phyloP scores from a whole-genome alignment of 495 filamentous ascomycete species.

The Podospora comata region DNA sequence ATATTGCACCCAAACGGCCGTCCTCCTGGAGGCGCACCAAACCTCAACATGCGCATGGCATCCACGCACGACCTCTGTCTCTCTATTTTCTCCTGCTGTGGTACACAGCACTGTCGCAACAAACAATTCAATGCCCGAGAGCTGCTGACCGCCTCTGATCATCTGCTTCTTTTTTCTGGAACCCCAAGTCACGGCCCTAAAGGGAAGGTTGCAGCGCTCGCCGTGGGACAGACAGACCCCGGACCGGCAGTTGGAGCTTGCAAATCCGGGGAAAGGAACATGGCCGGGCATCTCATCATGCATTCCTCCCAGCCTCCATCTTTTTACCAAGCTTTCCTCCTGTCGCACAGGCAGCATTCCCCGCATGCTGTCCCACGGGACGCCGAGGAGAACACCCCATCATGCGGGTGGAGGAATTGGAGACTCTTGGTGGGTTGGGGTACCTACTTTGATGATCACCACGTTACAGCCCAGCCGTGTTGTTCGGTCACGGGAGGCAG shows the following conservation, averaged over 20 bases:
- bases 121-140: neutral
- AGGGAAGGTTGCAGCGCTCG: neutral
- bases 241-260: neutral
- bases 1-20: neutral
- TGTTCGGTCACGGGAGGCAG: neutral
- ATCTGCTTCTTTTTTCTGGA: neutral
- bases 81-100: neutral
- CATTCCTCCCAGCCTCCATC: neutral
- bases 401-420: neutral
- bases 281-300: neutral
- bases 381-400: neutral
- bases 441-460: neutral
- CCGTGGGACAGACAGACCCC: neutral
- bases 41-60: slow-evolving; percentile 1
- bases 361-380: slow-evolving; percentile 1
- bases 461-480: slow-evolving; percentile 3
- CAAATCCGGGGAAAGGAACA: neutral
- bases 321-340: neutral
- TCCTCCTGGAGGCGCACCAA: neutral
- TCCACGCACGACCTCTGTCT: neutral
- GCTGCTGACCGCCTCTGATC: slow-evolving; percentile 4
- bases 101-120: neutral
- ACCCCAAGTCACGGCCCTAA: neutral
- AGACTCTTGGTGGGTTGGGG: neutral
- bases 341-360: neutral